Percentiles rank a stretch among this genome's conserved stretches.
Evolutionary conservation across 768 basidiomycete species (phyloP).

Genomic region (Suillus alpinus): DNA sequence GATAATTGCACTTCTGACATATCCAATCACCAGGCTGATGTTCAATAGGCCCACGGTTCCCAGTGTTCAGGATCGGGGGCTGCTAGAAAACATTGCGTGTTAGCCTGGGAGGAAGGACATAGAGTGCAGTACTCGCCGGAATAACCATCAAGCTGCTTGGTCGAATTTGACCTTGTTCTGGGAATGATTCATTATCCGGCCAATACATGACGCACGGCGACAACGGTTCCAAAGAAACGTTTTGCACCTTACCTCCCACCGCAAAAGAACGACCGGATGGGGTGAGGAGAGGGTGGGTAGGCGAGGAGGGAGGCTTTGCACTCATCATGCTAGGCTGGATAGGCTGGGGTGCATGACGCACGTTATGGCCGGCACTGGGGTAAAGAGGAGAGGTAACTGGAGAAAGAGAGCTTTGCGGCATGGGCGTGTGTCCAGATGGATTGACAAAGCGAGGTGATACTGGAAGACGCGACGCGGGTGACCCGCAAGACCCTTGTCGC

Average conservation of each 20-base stretch:
- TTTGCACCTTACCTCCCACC: constrained; percentile 74
- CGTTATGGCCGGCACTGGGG: constrained; percentile 15
- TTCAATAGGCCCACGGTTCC: constrained; percentile 84
- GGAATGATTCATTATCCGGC: constrained; percentile 86
- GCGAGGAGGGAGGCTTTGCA: constrained; percentile 37
- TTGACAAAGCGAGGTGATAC: constrained; percentile 25
- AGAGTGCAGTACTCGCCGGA: constrained; percentile 39
- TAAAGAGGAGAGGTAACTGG: constrained; percentile 33
- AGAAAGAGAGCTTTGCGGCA: constrained; percentile 15
- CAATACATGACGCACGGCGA: constrained; percentile 83
- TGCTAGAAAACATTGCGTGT: constrained; percentile 43
- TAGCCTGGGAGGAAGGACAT: background rate
- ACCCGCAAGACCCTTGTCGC: constrained; percentile 24
- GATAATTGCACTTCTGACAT: constrained; percentile 80
- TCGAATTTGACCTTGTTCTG: constrained; percentile 76
- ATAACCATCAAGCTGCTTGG: constrained; percentile 54
- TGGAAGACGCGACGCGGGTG: constrained; percentile 21
- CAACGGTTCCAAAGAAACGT: constrained; percentile 70
- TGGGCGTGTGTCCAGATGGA: background rate
- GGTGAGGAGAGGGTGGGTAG: constrained; percentile 73
- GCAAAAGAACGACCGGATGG: constrained; percentile 80
- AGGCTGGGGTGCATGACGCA: constrained; percentile 26
- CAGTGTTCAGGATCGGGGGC: constrained; percentile 86
- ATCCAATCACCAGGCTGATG: constrained; percentile 85
- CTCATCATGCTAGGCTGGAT: constrained; percentile 7